Conservation (phyloP, 2,329 filamentous ascomycete genomes). For the Plectosphaerella sp. region DNA sequence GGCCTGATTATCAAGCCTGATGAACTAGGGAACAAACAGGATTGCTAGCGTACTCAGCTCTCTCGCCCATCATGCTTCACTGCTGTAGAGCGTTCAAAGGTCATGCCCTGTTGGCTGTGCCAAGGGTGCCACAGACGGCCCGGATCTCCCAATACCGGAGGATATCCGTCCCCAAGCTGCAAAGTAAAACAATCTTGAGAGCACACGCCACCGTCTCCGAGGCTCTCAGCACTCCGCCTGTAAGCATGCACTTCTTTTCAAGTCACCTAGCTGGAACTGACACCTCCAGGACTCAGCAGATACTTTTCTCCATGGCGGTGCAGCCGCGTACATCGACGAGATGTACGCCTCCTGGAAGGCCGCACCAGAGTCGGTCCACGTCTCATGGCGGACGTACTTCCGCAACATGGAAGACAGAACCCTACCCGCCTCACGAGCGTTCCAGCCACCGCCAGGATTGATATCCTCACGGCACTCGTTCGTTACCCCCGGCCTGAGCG, state of each 20-base stretch:
- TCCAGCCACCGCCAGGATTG: slow-evolving; percentile 89
- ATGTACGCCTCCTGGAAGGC: slow-evolving; percentile 98
- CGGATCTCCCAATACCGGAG: neutral
- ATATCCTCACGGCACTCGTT: slow-evolving; percentile 75
- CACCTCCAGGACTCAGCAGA: slow-evolving; percentile 70
- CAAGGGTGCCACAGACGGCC: neutral
- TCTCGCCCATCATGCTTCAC: neutral
- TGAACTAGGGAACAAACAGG: no score
- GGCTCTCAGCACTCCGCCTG: neutral
- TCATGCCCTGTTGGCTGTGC: neutral
- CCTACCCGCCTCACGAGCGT: slow-evolving; percentile 95
- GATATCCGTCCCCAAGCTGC: no score
- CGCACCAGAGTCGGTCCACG: slow-evolving; percentile 86
- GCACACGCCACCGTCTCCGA: neutral
- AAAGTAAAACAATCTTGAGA: neutral
- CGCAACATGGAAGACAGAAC: slow-evolving; percentile 97
- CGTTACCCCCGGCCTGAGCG: slow-evolving; percentile 62
- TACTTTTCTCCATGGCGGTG: slow-evolving; percentile 92
- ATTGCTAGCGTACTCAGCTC: no score
- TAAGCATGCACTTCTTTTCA: neutral
- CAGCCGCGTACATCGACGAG: slow-evolving; percentile 97
- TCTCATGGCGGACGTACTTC: slow-evolving; percentile 99
- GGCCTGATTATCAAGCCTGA: no score
- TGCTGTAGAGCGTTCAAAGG: neutral
- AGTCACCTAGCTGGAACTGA: neutral